phyloP scores from a whole-genome alignment of 306 rosid genomes.

The Rubus parviflorus region DNA sequence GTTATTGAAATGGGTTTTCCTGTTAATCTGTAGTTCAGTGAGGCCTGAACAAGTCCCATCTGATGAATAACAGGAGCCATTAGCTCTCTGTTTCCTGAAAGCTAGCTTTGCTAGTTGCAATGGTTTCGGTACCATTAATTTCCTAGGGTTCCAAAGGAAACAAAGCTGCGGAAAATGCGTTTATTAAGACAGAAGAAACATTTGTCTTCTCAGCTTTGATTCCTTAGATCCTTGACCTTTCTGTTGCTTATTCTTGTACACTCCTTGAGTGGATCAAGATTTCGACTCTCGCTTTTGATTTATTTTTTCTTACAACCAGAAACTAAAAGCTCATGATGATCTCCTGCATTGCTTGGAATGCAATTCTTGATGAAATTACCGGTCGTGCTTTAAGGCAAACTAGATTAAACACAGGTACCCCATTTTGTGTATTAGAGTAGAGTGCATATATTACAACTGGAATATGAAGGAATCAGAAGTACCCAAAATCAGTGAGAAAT shows the following conservation, averaged over 20 bases:
- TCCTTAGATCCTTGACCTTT: not conserved
- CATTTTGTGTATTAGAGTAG: not conserved
- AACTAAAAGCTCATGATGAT: too few species aligned
- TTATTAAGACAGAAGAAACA: not conserved
- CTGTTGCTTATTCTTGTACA: not conserved
- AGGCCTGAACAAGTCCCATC: slow-evolving; percentile 25
- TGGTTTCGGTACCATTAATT: slow-evolving; percentile 46
- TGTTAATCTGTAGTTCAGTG: slow-evolving; percentile 36
- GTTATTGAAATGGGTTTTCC: not conserved
- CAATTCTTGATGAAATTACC: too few species aligned
- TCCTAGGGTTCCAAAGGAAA: slow-evolving; percentile 21
- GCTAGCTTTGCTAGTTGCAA: slow-evolving; percentile 23
- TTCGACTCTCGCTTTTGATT: too few species aligned
- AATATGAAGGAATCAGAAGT: too few species aligned
- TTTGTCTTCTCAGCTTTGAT: not conserved
- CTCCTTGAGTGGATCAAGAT: too few species aligned
- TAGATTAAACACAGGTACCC: not conserved
- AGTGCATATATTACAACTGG: too few species aligned
- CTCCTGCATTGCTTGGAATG: too few species aligned
- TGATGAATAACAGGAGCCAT: slow-evolving; percentile 42
- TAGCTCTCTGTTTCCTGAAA: slow-evolving; percentile 25
- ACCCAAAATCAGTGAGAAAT: too few species aligned
- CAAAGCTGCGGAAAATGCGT: slow-evolving; percentile 22
- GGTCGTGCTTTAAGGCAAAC: too few species aligned
- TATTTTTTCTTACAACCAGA: too few species aligned